Evolutionary conservation across 2,329 filamentous ascomycete genomes (phyloP).

Genomic region (Fonsecaea monophora): DNA sequence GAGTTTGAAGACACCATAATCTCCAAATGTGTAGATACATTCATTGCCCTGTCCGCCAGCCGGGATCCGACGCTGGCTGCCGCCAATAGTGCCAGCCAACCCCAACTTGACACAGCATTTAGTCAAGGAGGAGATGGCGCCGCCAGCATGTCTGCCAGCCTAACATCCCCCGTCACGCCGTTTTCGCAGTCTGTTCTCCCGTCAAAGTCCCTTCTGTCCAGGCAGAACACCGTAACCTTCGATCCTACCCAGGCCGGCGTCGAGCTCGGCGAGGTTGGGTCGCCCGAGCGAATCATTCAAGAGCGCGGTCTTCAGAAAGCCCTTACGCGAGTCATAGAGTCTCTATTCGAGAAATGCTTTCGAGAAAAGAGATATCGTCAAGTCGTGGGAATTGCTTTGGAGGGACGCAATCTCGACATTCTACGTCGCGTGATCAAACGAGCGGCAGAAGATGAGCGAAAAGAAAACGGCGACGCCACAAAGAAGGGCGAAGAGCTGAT

Average conservation of each 20-base stretch:
- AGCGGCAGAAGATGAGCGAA: conserved; percentile 84
- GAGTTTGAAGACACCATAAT: conserved; percentile 99
- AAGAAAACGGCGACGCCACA: conserved; percentile 62
- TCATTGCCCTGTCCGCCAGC: conserved; percentile 79
- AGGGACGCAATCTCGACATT: conserved; percentile 89
- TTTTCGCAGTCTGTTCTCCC: conserved; percentile 94
- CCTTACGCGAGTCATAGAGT: conserved; percentile 82
- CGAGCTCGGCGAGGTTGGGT: conserved; percentile 63
- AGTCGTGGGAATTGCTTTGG: conserved; percentile 94
- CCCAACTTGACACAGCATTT: conserved; percentile 81
- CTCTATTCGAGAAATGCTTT: conserved; percentile 90
- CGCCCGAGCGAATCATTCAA: conserved; percentile 67
- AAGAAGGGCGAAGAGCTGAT: conserved; percentile 85
- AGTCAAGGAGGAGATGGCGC: conserved; percentile 69
- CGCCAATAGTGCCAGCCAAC: conserved; percentile 56
- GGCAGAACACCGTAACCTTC: conserved; percentile 69
- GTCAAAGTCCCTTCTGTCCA: conserved; percentile 92
- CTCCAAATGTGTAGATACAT: conserved; percentile 97
- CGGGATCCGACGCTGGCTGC: conserved; percentile 60
- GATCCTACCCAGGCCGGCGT: conserved; percentile 63
- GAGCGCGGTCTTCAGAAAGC: conserved; percentile 78
- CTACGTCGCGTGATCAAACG: conserved; percentile 85
- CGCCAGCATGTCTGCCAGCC: conserved; percentile 67
- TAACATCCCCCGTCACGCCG: conserved; percentile 88
- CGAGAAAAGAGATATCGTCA: conserved; percentile 87